Base-by-base conservation (phyloP, 208 protist species). In the Crithidia bombi region DNA sequence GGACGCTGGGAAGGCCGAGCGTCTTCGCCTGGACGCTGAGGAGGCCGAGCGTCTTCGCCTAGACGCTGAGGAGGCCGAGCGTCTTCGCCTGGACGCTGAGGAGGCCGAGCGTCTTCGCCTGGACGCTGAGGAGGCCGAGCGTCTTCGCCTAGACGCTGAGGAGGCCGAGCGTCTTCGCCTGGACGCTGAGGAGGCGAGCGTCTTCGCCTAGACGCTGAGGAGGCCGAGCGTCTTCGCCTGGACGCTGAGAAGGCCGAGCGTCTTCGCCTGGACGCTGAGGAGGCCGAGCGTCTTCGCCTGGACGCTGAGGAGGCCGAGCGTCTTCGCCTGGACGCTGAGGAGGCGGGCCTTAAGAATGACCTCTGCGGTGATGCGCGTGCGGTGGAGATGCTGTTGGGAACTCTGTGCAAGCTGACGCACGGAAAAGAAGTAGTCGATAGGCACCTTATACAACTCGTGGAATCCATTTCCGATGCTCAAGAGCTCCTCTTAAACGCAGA, bases 191-290 rank as follows among this genome's bases (percentile, higher is more conserved):
- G n/a, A 1, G 44, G 17, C 5, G 39, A 65, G 59, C 59, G 28
- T 30, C 38, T 33, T 36, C 59, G 25, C 25, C n/a, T 33, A 12
- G 44, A 11, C 15, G 35, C 26, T 17, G 46, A 54, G 44, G 62
- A 56, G n/a, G 67, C 67, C 3, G 56, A 73, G 41, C 67, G 67
- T 39, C 43, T 56, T 36, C 67, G 56, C 32, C 33, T 49, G 0
- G 57, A 17, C 17, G 47, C 28, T 14, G 43, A 56, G 47, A 55
- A 57, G 25, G 67, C 67, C 14, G 57, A 71, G 11, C n/a, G n/a
- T n/a, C n/a, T n/a, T n/a, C n/a, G n/a, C n/a, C n/a, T n/a, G n/a
- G n/a, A n/a, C n/a, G n/a, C n/a, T n/a, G n/a, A 19, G 0, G n/a
- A 1, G 44, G 17, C 5, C n/a, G 39, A 65, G 59, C 59, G 28